These are phyloP conservation scores for Pythium angustatum DNA, from an alignment of 352 stramenopile species.

Conservation along the genomic window DNA sequence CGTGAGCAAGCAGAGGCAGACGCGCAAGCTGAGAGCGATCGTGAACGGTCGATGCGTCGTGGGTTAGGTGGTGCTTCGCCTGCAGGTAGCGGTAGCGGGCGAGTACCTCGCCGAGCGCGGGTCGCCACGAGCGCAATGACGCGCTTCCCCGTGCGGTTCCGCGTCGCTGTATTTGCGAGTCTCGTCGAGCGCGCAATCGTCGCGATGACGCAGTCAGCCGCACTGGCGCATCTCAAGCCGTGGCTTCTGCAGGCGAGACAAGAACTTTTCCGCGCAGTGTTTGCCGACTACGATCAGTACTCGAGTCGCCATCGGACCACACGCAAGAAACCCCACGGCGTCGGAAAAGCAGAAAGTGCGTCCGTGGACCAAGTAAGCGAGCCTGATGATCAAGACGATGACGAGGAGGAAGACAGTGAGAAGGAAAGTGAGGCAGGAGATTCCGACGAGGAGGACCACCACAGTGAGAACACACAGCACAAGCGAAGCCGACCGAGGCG, in stretches of 20 bases:
- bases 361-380: not conserved
- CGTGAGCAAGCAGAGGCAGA: conserved; percentile 16
- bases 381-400: conserved; percentile 13
- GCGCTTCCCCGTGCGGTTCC: conserved; percentile 43
- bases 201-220: conserved; percentile 35
- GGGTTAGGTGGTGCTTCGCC: not conserved
- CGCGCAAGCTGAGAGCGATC: no score
- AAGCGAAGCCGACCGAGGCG: no score
- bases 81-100: no score
- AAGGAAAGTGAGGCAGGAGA: no score
- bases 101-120: not conserved
- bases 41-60: not conserved
- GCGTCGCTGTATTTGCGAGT: conserved; percentile 46
- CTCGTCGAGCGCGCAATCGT: conserved; percentile 45
- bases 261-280: conserved; percentile 50
- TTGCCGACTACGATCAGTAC: conserved; percentile 41
- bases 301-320: not conserved
- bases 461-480: not conserved
- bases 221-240: conserved; percentile 32
- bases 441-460: conserved; percentile 19
- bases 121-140: conserved; percentile 16
- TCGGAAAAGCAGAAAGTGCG: not conserved
- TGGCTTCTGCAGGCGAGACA: conserved; percentile 38
- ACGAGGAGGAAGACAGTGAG: conserved; percentile 17
- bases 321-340: not conserved